Conservation (phyloP, 2,329 filamentous ascomycete genomes). For the Aotearoamyces nothofagi region DNA sequence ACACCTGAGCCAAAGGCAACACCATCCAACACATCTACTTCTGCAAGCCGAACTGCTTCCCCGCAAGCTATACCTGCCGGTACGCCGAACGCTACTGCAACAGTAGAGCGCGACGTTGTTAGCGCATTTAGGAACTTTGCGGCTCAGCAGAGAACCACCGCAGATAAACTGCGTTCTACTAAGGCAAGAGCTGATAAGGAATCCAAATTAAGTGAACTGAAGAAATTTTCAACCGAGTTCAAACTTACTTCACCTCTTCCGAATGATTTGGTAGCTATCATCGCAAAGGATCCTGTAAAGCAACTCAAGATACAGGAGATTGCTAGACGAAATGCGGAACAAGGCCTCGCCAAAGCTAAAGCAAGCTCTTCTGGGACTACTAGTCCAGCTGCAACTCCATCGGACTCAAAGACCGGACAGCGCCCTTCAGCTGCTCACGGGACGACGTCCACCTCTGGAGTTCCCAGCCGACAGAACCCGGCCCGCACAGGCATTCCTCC, state of each 20-base stretch:
- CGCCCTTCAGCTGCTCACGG: slow-evolving; percentile 29
- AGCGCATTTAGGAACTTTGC: slow-evolving; percentile 52
- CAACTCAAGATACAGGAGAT: slow-evolving; percentile 88
- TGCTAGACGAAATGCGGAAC: slow-evolving; percentile 61
- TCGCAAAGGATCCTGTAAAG: slow-evolving; percentile 92
- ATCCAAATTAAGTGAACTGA: slow-evolving; percentile 82
- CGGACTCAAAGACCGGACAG: slow-evolving; percentile 23
- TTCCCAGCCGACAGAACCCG: slow-evolving; percentile 14
- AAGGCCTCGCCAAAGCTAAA: slow-evolving; percentile 31
- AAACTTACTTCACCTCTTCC: slow-evolving; percentile 90
- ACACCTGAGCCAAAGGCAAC: slow-evolving; percentile 17
- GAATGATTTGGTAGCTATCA: slow-evolving; percentile 79
- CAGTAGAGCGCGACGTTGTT: slow-evolving; percentile 45
- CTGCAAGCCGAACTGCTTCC: slow-evolving; percentile 19
- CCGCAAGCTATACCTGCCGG: slow-evolving; percentile 17
- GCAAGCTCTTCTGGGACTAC: slow-evolving; percentile 26
- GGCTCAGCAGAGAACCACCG: slow-evolving; percentile 35
- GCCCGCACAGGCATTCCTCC: slow-evolving; percentile 25
- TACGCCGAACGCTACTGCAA: slow-evolving; percentile 38
- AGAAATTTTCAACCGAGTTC: slow-evolving; percentile 89
- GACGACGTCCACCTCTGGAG: slow-evolving; percentile 11
- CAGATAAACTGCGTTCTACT: slow-evolving; percentile 38
- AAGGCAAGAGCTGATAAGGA: slow-evolving; percentile 67
- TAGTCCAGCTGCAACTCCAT: slow-evolving; percentile 28
- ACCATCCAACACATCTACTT: slow-evolving; percentile 13